These are phyloP conservation scores for Astragalus glycyphyllos DNA, from an alignment of 306 rosid genomes.

Conservation along the genomic window DNA sequence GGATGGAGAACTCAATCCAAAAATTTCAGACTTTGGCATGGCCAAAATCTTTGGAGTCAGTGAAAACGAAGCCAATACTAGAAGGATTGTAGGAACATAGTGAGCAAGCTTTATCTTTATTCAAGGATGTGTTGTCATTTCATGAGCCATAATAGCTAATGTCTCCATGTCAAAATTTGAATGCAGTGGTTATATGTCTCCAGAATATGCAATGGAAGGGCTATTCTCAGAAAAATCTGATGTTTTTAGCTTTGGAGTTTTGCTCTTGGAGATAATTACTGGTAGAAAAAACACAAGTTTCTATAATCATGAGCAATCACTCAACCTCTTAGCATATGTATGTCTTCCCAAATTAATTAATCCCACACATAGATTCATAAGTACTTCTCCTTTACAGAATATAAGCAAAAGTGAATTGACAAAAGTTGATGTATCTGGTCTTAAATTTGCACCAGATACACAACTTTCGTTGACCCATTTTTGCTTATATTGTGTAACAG, in stretches of 20 bases:
- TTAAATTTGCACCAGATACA: no score
- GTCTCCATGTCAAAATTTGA: constrained; percentile 16
- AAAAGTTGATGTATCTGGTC: no score
- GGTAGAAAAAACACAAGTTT: constrained; percentile 34
- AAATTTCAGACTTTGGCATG: constrained; percentile 41
- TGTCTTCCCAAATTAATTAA: not conserved
- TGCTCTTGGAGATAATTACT: constrained; percentile 15
- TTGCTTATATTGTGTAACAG: no score
- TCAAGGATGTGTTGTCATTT: not conserved
- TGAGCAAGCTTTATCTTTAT: not conserved
- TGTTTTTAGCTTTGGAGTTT: constrained; percentile 40
- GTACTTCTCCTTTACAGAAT: no score
- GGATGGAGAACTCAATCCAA: constrained; percentile 38
- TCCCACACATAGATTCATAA: no score
- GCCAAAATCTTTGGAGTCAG: not conserved
- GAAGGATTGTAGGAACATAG: constrained; percentile 41
- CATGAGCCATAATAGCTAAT: not conserved
- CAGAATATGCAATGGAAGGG: no score
- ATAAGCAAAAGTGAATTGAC: no score
- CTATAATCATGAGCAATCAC: not conserved
- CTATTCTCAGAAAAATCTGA: no score
- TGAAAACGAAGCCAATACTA: constrained; percentile 38
- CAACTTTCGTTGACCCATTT: no score
- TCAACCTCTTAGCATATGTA: constrained; percentile 23
- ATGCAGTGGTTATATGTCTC: no score